Evolutionary conservation across 225 moss, liverwort and hornwort genomes (phyloP).

Genomic region (Bryoerythrophyllum caledonicum): DNA sequence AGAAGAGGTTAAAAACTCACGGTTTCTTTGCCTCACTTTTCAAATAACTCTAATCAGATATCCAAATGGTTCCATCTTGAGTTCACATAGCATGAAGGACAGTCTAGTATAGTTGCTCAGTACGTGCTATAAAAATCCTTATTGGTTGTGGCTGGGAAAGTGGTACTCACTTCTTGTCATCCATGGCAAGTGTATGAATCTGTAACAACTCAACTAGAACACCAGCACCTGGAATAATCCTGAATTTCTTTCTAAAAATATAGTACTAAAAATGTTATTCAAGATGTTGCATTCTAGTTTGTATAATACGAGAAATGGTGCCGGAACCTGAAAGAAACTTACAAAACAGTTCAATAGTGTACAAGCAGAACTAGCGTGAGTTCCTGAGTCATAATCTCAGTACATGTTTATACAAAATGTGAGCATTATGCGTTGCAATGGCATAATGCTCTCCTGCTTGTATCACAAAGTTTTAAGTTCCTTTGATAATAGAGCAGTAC

Average conservation of each 20-base stretch:
- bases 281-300: no score
- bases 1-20: no score
- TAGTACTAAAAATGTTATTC: no score
- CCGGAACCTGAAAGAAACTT: neutral
- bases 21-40: no score
- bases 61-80: neutral
- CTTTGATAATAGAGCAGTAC: no score
- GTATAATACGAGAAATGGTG: no score
- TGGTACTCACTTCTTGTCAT: slow-evolving; percentile 2
- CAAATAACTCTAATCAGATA: neutral
- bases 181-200: neutral
- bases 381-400: no score
- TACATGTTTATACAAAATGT: neutral
- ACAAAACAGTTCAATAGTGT: neutral
- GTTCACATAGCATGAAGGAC: neutral
- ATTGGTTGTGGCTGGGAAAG: neutral
- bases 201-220: neutral
- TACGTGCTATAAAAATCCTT: no score
- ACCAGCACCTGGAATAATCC: no score
- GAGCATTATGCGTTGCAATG: neutral
- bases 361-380: no score
- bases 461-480: no score
- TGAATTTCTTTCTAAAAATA: no score
- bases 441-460: neutral
- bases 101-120: neutral